Base-by-base conservation (phyloP, 257 asterid species). In the Ligustrum vulgare region DNA sequence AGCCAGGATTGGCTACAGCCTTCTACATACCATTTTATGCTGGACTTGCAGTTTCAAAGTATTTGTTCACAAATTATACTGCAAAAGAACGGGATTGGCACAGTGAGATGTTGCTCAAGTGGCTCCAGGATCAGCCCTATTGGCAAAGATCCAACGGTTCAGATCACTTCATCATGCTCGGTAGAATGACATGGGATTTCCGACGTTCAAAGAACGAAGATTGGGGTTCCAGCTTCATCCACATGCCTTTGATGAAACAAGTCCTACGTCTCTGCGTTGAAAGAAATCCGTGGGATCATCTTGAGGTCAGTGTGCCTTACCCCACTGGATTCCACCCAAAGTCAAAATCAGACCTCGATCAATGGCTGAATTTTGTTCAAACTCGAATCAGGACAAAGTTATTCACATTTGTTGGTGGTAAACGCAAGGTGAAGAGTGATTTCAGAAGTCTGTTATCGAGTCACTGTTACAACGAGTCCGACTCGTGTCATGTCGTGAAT, bases 311-410 rank as follows among this genome's bases (percentile, higher is more conserved):
- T 75, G 91, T 89, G 0, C 94, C 94, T 10, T 89, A 87, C 80
- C 94, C 94, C 60, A 87, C 94, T 0, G 91, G 91, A 67, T 89
- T 89, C 80, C 91, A 89, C 71, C 91, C 94, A 18, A 47, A 69
- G 34, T 83, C 94, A 4, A 32, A 34, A 36, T 69, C 68, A 5
- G 94, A 89, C 16, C 4, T 81, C 7, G 51, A 58, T 2, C 80
- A 78, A 6, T 89, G 91, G 94, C 67, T 72, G 16, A 31, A 78
- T 5, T 84, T 85, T 23, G 86, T 87, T 0, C 54, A 47, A 6
- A 28, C 47, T n/a, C 78, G 74, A 0, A 70, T 69, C n/a, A 64
- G 94, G 12, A 79, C 71, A 8, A 85, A 77, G 58, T 66, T 83
- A 35, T 87, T 87, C 85, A 73, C 89, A 8, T 89, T 89, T 78